Base-by-base conservation (phyloP, 352 stramenopile genomes). In the Peronospora destructor region DNA sequence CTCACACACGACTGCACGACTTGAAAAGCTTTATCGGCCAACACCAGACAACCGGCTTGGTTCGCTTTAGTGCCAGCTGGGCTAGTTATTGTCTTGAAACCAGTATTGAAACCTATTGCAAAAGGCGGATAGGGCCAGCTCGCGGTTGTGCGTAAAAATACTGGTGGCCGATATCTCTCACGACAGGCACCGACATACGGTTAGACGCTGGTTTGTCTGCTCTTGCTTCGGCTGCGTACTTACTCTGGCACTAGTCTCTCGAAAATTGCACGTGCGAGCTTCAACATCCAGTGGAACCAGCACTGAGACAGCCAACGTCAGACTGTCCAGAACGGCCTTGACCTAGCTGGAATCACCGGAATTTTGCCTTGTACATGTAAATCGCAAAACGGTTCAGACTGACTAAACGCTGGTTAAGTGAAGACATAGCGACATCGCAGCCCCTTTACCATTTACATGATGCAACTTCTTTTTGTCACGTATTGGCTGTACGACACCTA, bases 221-320 rank as follows among this genome's bases (percentile, higher is more conserved):
- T 64, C 44, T 56, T 50, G 40, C 35, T 44, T 52, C 45, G 26
- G 30, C 0, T 17, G 25, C 42, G 58, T 40, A 54, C 52, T 28
- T 55, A 32, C 58, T 66, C 37, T 63, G 38, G 30, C 51, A 57
- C 53, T 29, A 26, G 34, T 16, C 56, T 25, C 13, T 58, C 52
- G 49, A 53, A 66, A 66, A 55, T 47, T 63, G 58, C 58, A 57
- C 39, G 50, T 62, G 44, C 44, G 51, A 60, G 40, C 49, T 44
- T 21, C 19, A 21, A 33, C 14, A 16, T 28, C 16, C 21, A 29
- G 46, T 56, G 53, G 40, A 47, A 56, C 46, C 39, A 59, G 37
- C 28, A 14, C 30, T 6, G 30, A 11, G 30, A 36, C 30, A 16
- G 30, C 30, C 12, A 32, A 6, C 28, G 28, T 32, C 28, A 32